Base-by-base conservation (phyloP, 192 early-diverging fungal species). In the Coemansia reversa region DNA sequence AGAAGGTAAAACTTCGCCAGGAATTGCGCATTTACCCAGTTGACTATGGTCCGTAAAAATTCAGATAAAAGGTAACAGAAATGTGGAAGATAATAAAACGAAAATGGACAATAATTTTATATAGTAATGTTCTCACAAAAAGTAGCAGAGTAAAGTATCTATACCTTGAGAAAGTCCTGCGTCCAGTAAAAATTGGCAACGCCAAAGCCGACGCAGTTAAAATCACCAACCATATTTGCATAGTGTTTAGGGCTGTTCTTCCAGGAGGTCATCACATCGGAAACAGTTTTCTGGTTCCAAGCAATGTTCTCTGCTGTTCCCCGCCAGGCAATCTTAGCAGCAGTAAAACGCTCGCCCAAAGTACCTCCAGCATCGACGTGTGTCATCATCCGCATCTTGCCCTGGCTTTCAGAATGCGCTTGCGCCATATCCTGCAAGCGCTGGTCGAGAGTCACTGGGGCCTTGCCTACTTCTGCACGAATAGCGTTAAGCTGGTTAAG, bases 261-360 rank as follows among this genome's bases (percentile, higher is more conserved):
- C 82, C 81, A 85, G 1, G 67, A 60, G 9, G 65, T 18, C 69
- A 84, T 74, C 18, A 76, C 83, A 25, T 56, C 45, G 14, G 51
- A 22, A 23, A 75, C 73, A 14, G 56, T 53, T 33, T 45, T 12
- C 51, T 67, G 67, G 60, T 74, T 76, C 69, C 65, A 67, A n/a
- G 83, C 83, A 52, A 84, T 72, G 81, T 83, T 84, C 59, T 84
- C 83, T 12, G 68, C 79, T 22, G 62, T 61, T 1, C 60, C 74
- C 32, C 3, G 30, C 66, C 65, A 76, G 28, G 27, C 5, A 8
- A 74, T 33, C 0, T 69, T 54, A n/a, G 18, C 29, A 0, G 49
- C 47, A 22, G 8, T 58, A 16, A 70, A 53, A 20, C 82, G 77
- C 2, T 63, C 27, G 39, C 74, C 66, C 7, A 75, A 62, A 4